Evolutionary conservation across 2,329 filamentous ascomycete genomes (phyloP).

Genomic region (Tolypocladium pustulatum): DNA sequence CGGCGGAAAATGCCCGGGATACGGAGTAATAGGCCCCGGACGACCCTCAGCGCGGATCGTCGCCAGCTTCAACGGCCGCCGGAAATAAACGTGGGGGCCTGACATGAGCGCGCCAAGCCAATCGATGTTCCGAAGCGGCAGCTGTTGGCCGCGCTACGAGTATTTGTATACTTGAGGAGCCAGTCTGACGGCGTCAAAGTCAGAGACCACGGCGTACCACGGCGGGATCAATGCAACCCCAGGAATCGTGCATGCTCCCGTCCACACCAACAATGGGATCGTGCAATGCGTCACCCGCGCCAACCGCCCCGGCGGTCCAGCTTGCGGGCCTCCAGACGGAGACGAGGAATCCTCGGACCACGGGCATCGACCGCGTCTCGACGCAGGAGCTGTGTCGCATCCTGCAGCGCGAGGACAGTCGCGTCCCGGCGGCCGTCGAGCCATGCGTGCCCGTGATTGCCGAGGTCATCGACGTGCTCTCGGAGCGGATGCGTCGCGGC

Average conservation of each 20-base stretch:
- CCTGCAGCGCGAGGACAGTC: constrained; percentile 7
- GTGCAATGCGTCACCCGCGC: neutral
- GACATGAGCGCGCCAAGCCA: neutral
- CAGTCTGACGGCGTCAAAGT: neutral
- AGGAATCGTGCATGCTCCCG: neutral
- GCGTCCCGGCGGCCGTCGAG: constrained; percentile 7
- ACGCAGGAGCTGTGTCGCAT: constrained; percentile 10
- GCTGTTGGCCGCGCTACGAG: neutral
- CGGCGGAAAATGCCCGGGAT: neutral
- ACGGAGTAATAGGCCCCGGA: neutral
- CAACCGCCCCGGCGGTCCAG: neutral
- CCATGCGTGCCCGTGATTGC: constrained; percentile 9
- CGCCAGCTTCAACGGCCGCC: neutral
- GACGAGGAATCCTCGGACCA: constrained; percentile 7
- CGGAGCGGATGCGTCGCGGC: constrained; percentile 6
- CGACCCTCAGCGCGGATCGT: neutral
- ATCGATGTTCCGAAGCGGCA: neutral
- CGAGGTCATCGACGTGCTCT: constrained; percentile 6
- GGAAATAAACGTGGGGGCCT: neutral
- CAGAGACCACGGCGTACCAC: neutral
- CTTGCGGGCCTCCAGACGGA: constrained; percentile 9
- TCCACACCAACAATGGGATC: neutral
- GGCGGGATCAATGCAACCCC: neutral
- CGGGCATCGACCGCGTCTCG: constrained; percentile 6
- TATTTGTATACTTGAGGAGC: neutral